These are phyloP conservation scores for Thamnidium elegans DNA, from an alignment of 192 early-diverging fungal species.

Conservation along the genomic window DNA sequence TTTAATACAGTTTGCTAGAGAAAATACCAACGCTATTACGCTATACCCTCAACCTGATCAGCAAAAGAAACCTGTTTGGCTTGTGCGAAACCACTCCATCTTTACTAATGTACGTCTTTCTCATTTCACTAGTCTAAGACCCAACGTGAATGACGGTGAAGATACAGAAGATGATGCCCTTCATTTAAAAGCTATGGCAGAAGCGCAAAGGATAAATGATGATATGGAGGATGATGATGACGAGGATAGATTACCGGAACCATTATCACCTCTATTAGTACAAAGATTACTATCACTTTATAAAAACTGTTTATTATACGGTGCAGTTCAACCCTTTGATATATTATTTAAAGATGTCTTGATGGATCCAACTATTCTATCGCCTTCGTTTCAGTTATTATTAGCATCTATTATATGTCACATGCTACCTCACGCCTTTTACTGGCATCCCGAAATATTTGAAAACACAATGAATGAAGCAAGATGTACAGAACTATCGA, in stretches of 20 bases:
- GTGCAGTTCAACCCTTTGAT: conserved; percentile 29
- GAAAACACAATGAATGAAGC: conserved; percentile 8
- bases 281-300: conserved; percentile 20
- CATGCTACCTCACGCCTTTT: conserved; percentile 30
- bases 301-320: conserved; percentile 30
- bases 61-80: conserved; percentile 17
- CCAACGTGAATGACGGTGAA: conserved; percentile 1
- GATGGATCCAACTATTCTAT: background rate
- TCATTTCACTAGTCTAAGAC: conserved; percentile 31
- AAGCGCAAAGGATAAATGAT: background rate
- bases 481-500: conserved; percentile 14
- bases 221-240: background rate
- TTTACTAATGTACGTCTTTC: conserved; percentile 28
- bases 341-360: conserved; percentile 16
- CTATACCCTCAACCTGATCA: conserved; percentile 3
- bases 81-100: conserved; percentile 30
- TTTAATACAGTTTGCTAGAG: conserved; percentile 28
- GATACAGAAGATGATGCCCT: conserved; percentile 10
- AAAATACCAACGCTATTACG: conserved; percentile 16
- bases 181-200: too few species aligned
- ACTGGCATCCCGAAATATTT: conserved; percentile 30
- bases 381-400: conserved; percentile 21
- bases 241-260: conserved; percentile 11
- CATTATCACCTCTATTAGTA: conserved; percentile 15
- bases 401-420: conserved; percentile 32